These are phyloP conservation scores for Balakata baccata DNA, from an alignment of 345 rosid genomes.

Conservation along the genomic window DNA sequence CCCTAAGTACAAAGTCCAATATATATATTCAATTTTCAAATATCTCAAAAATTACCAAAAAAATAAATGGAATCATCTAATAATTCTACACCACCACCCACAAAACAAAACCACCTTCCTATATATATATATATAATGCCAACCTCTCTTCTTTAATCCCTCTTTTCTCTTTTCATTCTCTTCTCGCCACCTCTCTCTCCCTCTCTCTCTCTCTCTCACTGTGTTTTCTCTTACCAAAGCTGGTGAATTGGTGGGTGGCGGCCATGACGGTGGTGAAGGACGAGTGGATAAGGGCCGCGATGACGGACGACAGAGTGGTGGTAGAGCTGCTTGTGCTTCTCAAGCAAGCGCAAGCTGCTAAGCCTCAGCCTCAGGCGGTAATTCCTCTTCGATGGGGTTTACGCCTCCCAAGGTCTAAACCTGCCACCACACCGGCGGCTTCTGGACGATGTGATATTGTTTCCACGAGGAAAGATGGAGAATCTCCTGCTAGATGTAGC, in stretches of 20 bases:
- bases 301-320: constrained; percentile 59
- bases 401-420: constrained; percentile 27
- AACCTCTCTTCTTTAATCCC: constrained; percentile 4
- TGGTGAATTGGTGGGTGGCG: not conserved
- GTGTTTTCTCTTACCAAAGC: not conserved
- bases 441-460: constrained; percentile 16
- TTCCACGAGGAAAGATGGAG: constrained; percentile 20
- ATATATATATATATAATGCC: not conserved
- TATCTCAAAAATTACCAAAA: not conserved
- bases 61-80: constrained; percentile 31
- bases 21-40: too few species aligned
- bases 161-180: constrained; percentile 14
- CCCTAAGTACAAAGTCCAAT: too few species aligned
- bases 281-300: constrained; percentile 71
- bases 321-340: constrained; percentile 61
- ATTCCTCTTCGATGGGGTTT: constrained; percentile 33
- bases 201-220: not conserved
- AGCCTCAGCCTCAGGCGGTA: constrained; percentile 34
- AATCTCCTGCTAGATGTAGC: constrained; percentile 31
- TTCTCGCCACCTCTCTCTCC: not conserved
- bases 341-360: constrained; percentile 35
- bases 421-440: not conserved
- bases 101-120: too few species aligned
- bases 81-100: constrained; percentile 21
- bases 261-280: constrained; percentile 29